A percentile compares a stretch with the other conserved stretches of the same genome.
Evolutionary conservation across 2,329 filamentous ascomycete species (phyloP).

Genomic region (Phialophora tarda): DNA sequence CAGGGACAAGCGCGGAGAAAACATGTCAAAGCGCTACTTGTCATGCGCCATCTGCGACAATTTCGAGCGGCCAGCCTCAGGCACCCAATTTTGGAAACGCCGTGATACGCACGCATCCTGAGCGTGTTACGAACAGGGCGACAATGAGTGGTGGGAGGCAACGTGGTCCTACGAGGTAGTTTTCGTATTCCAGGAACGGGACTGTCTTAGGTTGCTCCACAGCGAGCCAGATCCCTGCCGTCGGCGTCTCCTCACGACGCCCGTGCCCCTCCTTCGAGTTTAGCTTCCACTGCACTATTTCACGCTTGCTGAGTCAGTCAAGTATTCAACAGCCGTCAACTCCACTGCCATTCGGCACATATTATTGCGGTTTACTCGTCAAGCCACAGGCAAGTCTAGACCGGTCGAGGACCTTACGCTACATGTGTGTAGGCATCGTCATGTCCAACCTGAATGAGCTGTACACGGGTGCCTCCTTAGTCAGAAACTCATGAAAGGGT

Average conservation of each 20-base stretch:
- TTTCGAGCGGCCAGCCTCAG: conserved; percentile 11
- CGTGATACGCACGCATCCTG: not conserved
- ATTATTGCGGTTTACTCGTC: not conserved
- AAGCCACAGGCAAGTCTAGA: conserved; percentile 1
- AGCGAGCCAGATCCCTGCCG: not conserved
- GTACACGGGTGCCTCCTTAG: not conserved
- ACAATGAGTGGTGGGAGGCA: conserved; percentile 7
- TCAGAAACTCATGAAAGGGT: not conserved
- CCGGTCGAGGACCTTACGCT: not conserved
- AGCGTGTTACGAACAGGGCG: not conserved
- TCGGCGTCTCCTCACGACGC: not conserved
- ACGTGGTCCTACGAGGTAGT: conserved; percentile 1
- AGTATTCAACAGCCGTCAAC: not conserved
- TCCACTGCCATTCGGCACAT: not conserved
- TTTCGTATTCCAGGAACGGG: conserved; percentile 10
- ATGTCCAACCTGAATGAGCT: not conserved
- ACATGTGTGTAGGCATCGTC: not conserved
- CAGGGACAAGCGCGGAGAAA: conserved; percentile 16
- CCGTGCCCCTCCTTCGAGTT: not conserved
- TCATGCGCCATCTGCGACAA: conserved; percentile 21
- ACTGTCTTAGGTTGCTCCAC: not conserved
- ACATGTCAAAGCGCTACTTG: conserved; percentile 11
- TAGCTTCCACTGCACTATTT: not conserved
- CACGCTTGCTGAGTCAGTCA: not conserved
- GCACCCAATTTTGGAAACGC: conserved; percentile 9